Conservation (phyloP, 2,329 filamentous ascomycete species). For the Talaromyces sp. region DNA sequence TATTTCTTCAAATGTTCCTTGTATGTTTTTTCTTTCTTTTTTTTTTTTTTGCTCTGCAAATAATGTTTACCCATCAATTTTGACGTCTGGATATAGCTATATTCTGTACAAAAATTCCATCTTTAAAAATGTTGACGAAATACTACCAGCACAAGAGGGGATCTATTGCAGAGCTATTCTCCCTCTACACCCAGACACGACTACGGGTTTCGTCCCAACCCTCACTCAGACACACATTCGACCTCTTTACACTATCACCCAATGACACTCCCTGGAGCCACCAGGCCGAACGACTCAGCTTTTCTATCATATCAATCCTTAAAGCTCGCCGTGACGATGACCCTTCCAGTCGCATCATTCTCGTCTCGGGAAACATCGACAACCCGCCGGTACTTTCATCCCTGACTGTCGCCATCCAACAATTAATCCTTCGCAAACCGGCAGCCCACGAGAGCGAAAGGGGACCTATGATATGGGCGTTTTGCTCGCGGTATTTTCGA, state of each 20-base stretch:
- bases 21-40: too few species aligned
- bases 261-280: background rate
- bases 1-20: background rate
- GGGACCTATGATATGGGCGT: background rate
- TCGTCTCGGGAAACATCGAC: background rate
- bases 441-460: background rate
- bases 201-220: background rate
- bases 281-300: background rate
- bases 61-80: background rate
- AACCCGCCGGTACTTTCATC: background rate
- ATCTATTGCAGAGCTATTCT: background rate
- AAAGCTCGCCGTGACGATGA: background rate
- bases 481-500: background rate
- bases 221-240: background rate
- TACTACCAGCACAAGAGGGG: too few species aligned
- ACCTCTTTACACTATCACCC: background rate
- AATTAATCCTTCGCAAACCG: background rate
- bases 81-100: background rate
- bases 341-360: background rate
- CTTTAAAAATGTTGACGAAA: too few species aligned
- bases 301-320: background rate
- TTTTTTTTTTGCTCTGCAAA: too few species aligned
- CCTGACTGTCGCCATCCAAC: background rate
- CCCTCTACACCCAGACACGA: background rate
- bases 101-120: too few species aligned